Evolutionary conservation across 352 stramenopile genomes (phyloP).

Genomic region (Pseudoperonospora humuli): DNA sequence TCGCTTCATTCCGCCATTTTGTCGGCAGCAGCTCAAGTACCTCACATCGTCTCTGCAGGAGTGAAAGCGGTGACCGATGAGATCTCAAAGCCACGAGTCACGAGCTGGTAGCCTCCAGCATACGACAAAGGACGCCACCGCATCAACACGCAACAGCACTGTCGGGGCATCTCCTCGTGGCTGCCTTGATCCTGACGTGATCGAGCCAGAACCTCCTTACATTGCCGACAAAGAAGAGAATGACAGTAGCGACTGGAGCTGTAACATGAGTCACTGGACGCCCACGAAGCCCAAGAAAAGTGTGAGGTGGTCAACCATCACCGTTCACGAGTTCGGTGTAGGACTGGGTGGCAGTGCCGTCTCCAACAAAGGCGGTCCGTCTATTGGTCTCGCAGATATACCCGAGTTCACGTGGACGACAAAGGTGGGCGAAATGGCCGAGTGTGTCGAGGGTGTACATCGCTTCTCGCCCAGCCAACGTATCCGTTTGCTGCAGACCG

Average conservation of each 20-base stretch:
- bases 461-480: conserved; percentile 53
- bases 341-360: conserved; percentile 47
- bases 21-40: conserved; percentile 7
- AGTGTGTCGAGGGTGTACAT: conserved; percentile 53
- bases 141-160: conserved; percentile 2
- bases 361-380: conserved; percentile 48
- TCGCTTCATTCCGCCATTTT: conserved; percentile 22
- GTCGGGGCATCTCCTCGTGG: not conserved
- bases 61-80: conserved; percentile 11
- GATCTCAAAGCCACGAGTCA: not conserved
- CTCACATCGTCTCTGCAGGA: not conserved
- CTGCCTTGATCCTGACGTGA: not conserved
- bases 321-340: conserved; percentile 55
- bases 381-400: conserved; percentile 42
- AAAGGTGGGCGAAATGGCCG: conserved; percentile 58
- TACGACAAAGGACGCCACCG: not conserved
- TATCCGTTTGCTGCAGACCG: conserved; percentile 42
- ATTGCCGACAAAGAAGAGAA: conserved; percentile 1
- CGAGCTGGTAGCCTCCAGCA: conserved; percentile 5
- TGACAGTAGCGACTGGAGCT: not conserved
- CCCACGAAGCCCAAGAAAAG: conserved; percentile 16
- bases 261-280: not conserved
- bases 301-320: conserved; percentile 36
- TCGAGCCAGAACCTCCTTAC: not conserved
- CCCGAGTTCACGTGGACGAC: conserved; percentile 66